A percentile compares a stretch with the other conserved stretches of the same genome.
These are phyloP conservation scores for Colletotrichum camelliae DNA, from an alignment of 2,329 filamentous ascomycete genomes.

Conservation along the genomic window DNA sequence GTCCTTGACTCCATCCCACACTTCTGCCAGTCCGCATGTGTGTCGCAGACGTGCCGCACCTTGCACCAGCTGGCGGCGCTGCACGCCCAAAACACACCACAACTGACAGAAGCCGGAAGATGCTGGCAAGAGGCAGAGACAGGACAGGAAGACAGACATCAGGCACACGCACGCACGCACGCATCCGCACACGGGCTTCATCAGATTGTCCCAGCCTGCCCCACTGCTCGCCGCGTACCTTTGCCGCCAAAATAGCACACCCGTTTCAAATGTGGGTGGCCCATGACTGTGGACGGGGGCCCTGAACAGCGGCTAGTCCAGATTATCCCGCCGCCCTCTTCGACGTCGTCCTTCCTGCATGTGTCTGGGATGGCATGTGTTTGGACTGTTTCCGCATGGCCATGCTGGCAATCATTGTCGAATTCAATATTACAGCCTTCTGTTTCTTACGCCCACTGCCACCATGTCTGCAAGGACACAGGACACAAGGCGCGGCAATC, in stretches of 20 bases:
- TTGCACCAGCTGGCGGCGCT: constrained; percentile 10
- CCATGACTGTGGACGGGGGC: neutral
- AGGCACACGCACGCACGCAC: neutral
- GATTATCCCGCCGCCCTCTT: neutral
- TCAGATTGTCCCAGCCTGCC: neutral
- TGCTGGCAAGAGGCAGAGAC: neutral
- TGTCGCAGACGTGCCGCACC: constrained; percentile 16
- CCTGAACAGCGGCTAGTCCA: neutral
- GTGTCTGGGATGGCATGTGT: neutral
- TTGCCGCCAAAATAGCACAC: constrained; percentile 16
- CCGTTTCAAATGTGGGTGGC: constrained; percentile 9
- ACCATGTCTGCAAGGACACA: neutral
- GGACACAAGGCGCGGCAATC: neutral
- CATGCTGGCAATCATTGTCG: neutral
- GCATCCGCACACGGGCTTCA: neutral
- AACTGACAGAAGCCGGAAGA: neutral
- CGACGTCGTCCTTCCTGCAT: neutral
- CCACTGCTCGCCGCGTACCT: constrained; percentile 1
- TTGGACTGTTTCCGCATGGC: neutral
- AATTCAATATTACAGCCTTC: neutral
- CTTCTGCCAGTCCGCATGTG: neutral
- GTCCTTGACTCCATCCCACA: constrained; percentile 2
- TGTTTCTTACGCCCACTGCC: neutral
- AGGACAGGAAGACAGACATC: neutral
- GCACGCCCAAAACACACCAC: constrained; percentile 1